These are phyloP conservation scores for Daldinia vernicosa DNA, from an alignment of 495 filamentous ascomycete genomes.

Conservation along the genomic window DNA sequence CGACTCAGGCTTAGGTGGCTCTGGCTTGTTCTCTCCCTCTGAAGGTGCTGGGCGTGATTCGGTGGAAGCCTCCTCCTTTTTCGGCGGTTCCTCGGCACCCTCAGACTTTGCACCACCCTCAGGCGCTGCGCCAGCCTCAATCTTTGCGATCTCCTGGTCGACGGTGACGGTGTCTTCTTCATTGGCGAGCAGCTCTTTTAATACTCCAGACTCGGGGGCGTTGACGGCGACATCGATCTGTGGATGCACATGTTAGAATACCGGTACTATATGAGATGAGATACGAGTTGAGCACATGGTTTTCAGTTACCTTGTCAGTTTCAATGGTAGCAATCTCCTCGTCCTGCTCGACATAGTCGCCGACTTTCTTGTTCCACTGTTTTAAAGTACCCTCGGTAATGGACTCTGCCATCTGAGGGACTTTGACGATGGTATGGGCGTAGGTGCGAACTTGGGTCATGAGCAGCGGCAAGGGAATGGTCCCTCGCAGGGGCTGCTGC, in stretches of 20 bases:
- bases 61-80: constrained; percentile 64
- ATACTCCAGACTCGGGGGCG: constrained; percentile 87
- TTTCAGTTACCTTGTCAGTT: constrained; percentile 90
- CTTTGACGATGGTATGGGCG: constrained; percentile 87
- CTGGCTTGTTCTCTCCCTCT: constrained; percentile 59
- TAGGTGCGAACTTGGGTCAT: constrained; percentile 63
- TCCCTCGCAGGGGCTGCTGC: constrained; percentile 47
- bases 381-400: constrained; percentile 98
- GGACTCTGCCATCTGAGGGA: constrained; percentile 98
- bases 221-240: constrained; percentile 97
- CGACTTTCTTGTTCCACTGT: constrained; percentile 93
- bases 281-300: constrained; percentile 17
- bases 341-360: constrained; percentile 93
- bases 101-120: constrained; percentile 62
- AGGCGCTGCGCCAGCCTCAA: constrained; percentile 77
- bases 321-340: constrained; percentile 99
- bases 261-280: neutral
- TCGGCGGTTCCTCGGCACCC: constrained; percentile 68
- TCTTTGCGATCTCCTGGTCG: constrained; percentile 85
- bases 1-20: constrained; percentile 41
- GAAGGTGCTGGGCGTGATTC: constrained; percentile 64
- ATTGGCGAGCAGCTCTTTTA: constrained; percentile 90
- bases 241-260: constrained; percentile 6
- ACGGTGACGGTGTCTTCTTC: constrained; percentile 97
- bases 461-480: constrained; percentile 50